Conservation (phyloP, 257 asterid species). For the Solanum virginianum region DNA sequence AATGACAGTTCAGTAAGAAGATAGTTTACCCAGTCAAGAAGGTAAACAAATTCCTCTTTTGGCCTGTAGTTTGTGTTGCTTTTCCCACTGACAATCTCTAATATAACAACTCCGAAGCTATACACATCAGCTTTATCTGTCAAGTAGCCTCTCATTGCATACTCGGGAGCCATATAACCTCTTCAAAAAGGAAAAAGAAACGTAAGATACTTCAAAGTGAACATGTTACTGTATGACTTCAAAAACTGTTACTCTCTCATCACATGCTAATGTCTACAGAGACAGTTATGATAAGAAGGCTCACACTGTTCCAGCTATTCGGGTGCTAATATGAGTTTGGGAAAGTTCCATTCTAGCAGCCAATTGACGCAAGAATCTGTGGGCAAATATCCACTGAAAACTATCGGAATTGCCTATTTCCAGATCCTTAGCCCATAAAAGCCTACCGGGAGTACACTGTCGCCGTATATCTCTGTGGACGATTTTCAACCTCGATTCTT, state of each 20-base stretch:
- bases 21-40: conserved; percentile 36
- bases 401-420: too few species aligned
- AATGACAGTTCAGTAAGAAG: not conserved
- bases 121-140: conserved; percentile 41
- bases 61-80: conserved; percentile 40
- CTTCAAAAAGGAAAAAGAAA: conserved; percentile 2
- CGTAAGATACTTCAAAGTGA: not conserved
- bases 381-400: too few species aligned
- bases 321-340: conserved; percentile 41
- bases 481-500: conserved; percentile 33
- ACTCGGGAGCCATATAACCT: conserved; percentile 41
- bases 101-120: conserved; percentile 32
- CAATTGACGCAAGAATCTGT: too few species aligned
- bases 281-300: not conserved
- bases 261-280: not conserved
- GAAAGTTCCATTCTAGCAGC: too few species aligned
- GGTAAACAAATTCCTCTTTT: conserved; percentile 40
- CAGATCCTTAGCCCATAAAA: too few species aligned
- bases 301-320: conserved; percentile 40
- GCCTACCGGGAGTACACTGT: too few species aligned
- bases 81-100: conserved; percentile 42
- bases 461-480: conserved; percentile 39
- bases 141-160: conserved; percentile 42
- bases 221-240: not conserved
- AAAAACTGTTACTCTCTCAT: not conserved